These are phyloP conservation scores for Annulohypoxylon maeteangense DNA, from an alignment of 495 filamentous ascomycete genomes.

Conservation along the genomic window DNA sequence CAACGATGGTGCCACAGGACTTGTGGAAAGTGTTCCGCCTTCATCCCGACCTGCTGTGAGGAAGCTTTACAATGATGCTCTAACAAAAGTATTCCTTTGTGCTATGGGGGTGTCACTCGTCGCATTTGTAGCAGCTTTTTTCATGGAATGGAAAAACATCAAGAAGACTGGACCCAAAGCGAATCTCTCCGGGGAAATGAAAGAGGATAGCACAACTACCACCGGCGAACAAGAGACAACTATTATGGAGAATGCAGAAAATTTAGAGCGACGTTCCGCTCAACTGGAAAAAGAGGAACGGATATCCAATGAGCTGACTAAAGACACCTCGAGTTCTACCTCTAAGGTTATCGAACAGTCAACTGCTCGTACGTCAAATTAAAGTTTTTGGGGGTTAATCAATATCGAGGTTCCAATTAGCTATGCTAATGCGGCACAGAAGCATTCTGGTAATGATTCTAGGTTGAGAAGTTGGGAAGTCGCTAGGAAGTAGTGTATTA, in stretches of 20 bases:
- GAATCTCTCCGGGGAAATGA: conserved; percentile 1
- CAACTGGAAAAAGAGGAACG: conserved; percentile 15
- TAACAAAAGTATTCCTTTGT: conserved; percentile 64
- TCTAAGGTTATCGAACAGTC: conserved; percentile 1
- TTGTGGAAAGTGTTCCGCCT: conserved; percentile 55
- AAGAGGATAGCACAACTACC: background rate
- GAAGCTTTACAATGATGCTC: conserved; percentile 67
- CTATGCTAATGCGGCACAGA: conserved; percentile 12
- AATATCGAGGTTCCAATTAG: background rate
- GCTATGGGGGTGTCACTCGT: conserved; percentile 64
- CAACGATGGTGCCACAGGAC: conserved; percentile 67
- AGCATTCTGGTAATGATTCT: background rate
- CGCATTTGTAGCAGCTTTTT: conserved; percentile 60
- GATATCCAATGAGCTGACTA: conserved; percentile 10
- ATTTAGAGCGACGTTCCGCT: conserved; percentile 6
- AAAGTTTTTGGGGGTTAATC: background rate
- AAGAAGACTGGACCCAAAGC: conserved; percentile 53
- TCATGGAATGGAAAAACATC: conserved; percentile 71
- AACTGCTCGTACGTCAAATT: background rate
- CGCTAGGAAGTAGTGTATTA: too few species aligned
- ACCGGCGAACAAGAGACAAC: conserved; percentile 15
- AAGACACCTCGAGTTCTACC: background rate
- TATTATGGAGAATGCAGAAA: background rate
- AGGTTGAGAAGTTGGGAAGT: background rate
- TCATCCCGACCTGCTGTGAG: conserved; percentile 57